phyloP scores from a whole-genome alignment of 257 asterid species.

The Asclepias syriaca region DNA sequence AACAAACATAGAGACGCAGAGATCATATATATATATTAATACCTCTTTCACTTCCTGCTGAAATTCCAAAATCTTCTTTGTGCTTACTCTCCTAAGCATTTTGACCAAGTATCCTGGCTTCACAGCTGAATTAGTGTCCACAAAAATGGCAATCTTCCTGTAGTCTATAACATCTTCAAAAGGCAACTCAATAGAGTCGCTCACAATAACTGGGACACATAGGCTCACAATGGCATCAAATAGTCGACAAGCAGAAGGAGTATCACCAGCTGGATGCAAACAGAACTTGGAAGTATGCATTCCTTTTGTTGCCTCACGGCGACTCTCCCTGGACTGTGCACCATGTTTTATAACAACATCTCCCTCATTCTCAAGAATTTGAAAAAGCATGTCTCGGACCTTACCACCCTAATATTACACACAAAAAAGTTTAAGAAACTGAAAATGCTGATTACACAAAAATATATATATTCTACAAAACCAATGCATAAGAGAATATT shows the following conservation, averaged over 20 bases:
- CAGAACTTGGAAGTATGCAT: slow-evolving; percentile 93
- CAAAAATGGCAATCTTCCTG: slow-evolving; percentile 75
- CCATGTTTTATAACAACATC: slow-evolving; percentile 84
- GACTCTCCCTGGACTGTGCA: slow-evolving; percentile 92
- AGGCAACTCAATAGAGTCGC: slow-evolving; percentile 89
- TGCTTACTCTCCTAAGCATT: slow-evolving; percentile 52
- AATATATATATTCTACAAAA: no score
- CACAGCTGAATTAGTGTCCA: slow-evolving; percentile 64
- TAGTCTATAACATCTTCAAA: slow-evolving; percentile 93
- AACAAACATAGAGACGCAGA: background rate
- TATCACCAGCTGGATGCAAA: slow-evolving; percentile 98
- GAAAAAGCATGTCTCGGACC: slow-evolving; percentile 83
- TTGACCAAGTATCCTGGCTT: slow-evolving; percentile 71
- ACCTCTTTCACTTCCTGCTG: slow-evolving; percentile 80
- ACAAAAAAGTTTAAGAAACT: slow-evolving; percentile 17
- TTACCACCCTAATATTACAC: slow-evolving; percentile 71
- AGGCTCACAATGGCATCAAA: slow-evolving; percentile 96
- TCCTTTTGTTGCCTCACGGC: slow-evolving; percentile 84
- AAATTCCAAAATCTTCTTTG: slow-evolving; percentile 58
- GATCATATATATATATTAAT: slow-evolving; percentile 10
- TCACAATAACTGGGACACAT: slow-evolving; percentile 89
- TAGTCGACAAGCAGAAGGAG: slow-evolving; percentile 99
- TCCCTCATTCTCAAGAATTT: slow-evolving; percentile 74
- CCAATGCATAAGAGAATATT: background rate
- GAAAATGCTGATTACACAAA: background rate